phyloP scores from a whole-genome alignment of 1,139 yeast genomes.

The Pichia sp. region DNA sequence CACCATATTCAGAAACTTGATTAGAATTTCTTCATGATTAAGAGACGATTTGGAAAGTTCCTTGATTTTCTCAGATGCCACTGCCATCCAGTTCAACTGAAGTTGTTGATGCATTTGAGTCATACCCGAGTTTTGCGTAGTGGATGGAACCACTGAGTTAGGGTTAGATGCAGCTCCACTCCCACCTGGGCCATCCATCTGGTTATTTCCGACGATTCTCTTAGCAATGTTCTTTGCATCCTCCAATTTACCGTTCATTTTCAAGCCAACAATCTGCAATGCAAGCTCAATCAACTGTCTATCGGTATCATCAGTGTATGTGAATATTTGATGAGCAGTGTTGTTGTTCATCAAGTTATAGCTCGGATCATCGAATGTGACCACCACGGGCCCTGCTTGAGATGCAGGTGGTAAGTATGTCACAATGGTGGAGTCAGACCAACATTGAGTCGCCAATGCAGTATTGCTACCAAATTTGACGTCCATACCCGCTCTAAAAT shows the following conservation, averaged over 20 bases:
- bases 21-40: conserved; percentile 51
- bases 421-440: conserved; percentile 93
- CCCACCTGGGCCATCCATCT: conserved; percentile 8
- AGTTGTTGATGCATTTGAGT: conserved; percentile 20
- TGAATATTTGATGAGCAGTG: conserved; percentile 45
- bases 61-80: conserved; percentile 34
- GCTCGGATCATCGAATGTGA: conserved; percentile 48
- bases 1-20: conserved; percentile 58
- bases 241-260: conserved; percentile 90
- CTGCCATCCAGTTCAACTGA: conserved; percentile 35
- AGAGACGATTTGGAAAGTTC: conserved; percentile 40
- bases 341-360: conserved; percentile 16
- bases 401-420: conserved; percentile 90
- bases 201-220: conserved; percentile 66
- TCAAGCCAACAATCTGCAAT: conserved; percentile 85
- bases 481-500: conserved; percentile 72
- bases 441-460: conserved; percentile 87
- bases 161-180: conserved; percentile 6
- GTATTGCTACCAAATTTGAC: conserved; percentile 82
- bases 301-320: conserved; percentile 90
- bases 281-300: conserved; percentile 89
- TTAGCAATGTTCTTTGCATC: conserved; percentile 89
- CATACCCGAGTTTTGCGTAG: conserved; percentile 1
- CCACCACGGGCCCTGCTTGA: conserved; percentile 85
- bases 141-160: conserved; percentile 4